Conservation (phyloP, 192 early-diverging fungal species). For the Paraglomus brasilianum region DNA sequence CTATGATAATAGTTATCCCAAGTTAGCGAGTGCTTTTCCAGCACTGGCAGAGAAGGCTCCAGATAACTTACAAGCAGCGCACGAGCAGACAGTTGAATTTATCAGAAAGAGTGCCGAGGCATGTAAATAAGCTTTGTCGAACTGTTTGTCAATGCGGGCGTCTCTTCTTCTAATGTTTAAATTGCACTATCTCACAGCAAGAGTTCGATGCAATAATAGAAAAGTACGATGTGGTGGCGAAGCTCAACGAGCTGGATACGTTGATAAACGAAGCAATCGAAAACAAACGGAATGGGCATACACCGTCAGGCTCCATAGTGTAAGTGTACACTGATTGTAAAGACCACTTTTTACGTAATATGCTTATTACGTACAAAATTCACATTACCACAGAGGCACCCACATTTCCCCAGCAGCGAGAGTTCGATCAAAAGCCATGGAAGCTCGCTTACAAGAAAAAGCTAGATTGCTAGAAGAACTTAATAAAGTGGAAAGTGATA, state of each 20-base stretch:
- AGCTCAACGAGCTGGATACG: slow-evolving; percentile 15
- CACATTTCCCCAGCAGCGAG: too few species aligned
- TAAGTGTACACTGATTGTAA: too few species aligned
- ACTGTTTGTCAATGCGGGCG: neutral
- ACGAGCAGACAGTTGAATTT: neutral
- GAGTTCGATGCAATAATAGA: slow-evolving; percentile 16
- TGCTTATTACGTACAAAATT: too few species aligned
- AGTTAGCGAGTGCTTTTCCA: slow-evolving; percentile 9
- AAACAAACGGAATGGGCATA: neutral
- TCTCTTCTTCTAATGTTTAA: neutral
- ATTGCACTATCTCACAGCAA: neutral
- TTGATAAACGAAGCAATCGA: slow-evolving; percentile 11
- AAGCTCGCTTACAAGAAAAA: too few species aligned
- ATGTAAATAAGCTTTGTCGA: neutral
- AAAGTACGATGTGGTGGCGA: neutral
- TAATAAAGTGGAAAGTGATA: too few species aligned
- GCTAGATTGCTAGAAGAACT: too few species aligned
- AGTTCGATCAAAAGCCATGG: too few species aligned
- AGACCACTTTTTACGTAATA: too few species aligned
- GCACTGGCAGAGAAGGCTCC: slow-evolving; percentile 5
- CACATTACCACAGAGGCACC: too few species aligned
- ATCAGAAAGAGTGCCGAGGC: slow-evolving; percentile 7
- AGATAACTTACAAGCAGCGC: neutral
- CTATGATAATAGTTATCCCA: slow-evolving; percentile 3
- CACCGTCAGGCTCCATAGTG: too few species aligned